Conservation (phyloP, 768 basidiomycete genomes). For the Holtermannia corniformis region DNA sequence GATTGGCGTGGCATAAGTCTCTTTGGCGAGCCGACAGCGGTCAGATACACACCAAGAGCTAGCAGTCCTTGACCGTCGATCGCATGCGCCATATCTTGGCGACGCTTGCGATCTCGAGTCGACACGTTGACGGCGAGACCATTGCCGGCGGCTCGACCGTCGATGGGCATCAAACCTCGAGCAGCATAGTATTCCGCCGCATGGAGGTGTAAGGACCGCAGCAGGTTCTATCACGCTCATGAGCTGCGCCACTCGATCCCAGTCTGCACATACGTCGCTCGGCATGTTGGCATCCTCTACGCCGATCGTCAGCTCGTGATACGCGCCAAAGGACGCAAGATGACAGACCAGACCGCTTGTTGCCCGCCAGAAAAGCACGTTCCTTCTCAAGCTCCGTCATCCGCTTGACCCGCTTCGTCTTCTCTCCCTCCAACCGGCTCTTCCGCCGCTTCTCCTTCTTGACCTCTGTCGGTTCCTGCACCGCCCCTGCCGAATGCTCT, state of each 20-base stretch:
- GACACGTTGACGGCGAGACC: neutral
- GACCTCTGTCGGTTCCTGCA: too few relatives aligned
- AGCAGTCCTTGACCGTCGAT: slow-evolving; percentile 24
- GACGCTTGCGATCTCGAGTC: slow-evolving; percentile 4
- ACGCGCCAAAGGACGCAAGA: too few relatives aligned
- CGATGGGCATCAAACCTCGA: neutral
- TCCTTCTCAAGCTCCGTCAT: too few relatives aligned
- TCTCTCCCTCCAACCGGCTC: too few relatives aligned
- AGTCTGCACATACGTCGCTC: neutral
- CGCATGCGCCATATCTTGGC: slow-evolving; percentile 22
- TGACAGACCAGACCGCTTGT: too few relatives aligned
- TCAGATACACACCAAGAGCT: slow-evolving; percentile 16
- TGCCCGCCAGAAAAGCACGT: too few relatives aligned
- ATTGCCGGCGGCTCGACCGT: neutral
- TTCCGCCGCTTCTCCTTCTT: too few relatives aligned
- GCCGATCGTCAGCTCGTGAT: too few relatives aligned
- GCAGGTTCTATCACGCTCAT: neutral
- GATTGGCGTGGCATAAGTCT: neutral
- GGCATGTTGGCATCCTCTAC: neutral
- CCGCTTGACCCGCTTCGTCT: too few relatives aligned
- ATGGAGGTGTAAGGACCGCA: neutral
- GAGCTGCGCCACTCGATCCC: too few relatives aligned
- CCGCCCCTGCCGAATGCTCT: too few relatives aligned
- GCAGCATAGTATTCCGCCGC: neutral
- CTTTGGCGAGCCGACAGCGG: too few relatives aligned